Base-by-base conservation (phyloP, 768 basidiomycete species). In the Leucocoprinus birnbaumii region DNA sequence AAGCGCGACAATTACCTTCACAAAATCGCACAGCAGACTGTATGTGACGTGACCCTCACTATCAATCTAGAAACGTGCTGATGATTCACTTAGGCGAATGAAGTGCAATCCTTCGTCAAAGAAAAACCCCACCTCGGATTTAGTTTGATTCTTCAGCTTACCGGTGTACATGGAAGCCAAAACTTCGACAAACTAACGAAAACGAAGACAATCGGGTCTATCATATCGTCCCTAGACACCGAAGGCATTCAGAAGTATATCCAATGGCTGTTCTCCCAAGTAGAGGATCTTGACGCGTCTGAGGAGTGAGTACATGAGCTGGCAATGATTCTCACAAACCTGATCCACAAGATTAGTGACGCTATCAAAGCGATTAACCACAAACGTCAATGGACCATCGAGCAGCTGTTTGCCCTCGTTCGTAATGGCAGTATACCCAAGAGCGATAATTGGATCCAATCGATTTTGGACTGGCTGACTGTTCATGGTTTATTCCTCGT, bases 111-210 rank as follows among this genome's bases (percentile, higher is more conserved):
- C 2, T 82, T 89, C 40, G 88, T 92, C 19, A 80, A 88, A 63
- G 73, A 78, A 47, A 85, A 91, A 64, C 90, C 94, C 1, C 80
- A 83, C 11, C 78, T 89, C 38, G 94, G 92, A 3, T 91, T 96
- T 63, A 81, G 92, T 6, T 73, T 98, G 38, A 85, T 99, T 62
- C 72, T 92, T 31, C 87, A 92, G 64, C 73, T 98, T 22, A 90
- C 92, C 1, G 91, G 91, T 18, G 78, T 83, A 47, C 76, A 96
- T 65, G 94, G 94, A 9, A 86, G 80, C 62, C 82, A 85, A 55
- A 89, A 93, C 67, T 99, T 98, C 62, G 96, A 99, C 71, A 87
- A 82, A 68, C 68, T 96, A 55, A 96, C 95, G 10, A 89, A 85
- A 68, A 95, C 95, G 8, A 97, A 94, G 71, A 96, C 92, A 0